These are phyloP conservation scores for Rubus parviflorus DNA, from an alignment of 306 rosid genomes.

Conservation along the genomic window DNA sequence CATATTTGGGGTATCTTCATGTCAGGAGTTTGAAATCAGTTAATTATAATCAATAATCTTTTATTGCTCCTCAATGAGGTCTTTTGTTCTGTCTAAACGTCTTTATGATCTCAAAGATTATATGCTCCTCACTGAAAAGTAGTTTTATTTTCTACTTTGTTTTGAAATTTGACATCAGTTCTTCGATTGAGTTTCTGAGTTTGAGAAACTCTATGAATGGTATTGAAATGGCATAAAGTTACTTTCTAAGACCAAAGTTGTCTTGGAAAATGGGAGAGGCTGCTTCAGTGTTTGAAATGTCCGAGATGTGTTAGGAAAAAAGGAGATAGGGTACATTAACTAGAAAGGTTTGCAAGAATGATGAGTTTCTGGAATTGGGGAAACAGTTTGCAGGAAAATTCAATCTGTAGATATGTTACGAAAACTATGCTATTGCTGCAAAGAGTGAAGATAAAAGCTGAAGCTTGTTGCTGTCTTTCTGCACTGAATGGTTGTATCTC, in stretches of 20 bases:
- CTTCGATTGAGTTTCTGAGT: not conserved
- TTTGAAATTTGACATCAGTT: not conserved
- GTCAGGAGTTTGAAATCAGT: not conserved
- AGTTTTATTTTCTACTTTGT: not conserved
- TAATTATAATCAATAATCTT: not conserved
- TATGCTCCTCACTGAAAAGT: not conserved
- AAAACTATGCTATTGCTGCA: not conserved
- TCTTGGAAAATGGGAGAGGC: not conserved
- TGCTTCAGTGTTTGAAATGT: not conserved
- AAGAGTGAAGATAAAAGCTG: not conserved
- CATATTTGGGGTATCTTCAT: not conserved
- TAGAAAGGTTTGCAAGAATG: not conserved
- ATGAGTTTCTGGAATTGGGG: not conserved
- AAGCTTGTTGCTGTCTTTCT: not conserved
- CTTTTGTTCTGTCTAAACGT: not conserved
- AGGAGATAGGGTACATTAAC: not conserved
- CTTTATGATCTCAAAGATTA: not conserved
- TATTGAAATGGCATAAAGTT: not conserved
- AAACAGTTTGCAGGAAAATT: not conserved
- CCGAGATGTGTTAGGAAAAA: not conserved
- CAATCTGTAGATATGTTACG: not conserved
- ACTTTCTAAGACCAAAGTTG: not conserved
- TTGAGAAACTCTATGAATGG: not conserved
- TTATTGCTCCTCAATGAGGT: not conserved
- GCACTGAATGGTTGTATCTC: not conserved